Conservation (phyloP, 345 rosid genomes). For the Salix caprea region DNA sequence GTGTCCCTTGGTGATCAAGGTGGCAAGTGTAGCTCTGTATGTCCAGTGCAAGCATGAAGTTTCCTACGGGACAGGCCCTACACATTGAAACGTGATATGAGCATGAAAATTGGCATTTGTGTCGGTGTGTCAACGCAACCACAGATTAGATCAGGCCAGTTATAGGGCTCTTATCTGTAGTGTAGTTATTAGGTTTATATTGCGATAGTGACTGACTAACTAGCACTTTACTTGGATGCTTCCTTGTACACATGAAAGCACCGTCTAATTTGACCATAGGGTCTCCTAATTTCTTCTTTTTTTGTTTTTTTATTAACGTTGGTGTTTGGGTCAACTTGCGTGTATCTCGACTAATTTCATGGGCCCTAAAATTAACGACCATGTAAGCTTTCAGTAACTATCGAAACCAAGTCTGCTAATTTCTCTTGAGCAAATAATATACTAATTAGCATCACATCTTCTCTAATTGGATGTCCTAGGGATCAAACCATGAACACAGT, state of each 20-base stretch:
- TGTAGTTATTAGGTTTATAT: not conserved
- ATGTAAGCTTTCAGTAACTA: too few species aligned
- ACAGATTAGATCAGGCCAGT: not conserved
- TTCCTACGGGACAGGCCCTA: not conserved
- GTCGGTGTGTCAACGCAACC: constrained; percentile 16
- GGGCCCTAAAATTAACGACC: accelerated
- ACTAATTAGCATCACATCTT: too few species aligned
- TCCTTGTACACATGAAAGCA: too few species aligned
- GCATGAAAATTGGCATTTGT: constrained; percentile 1
- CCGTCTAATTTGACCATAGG: too few species aligned
- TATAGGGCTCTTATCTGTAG: not conserved
- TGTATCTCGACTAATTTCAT: too few species aligned
- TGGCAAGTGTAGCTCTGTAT: not conserved
- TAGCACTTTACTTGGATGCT: not conserved
- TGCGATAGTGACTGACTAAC: not conserved
- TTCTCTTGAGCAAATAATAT: too few species aligned
- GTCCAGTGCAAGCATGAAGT: not conserved
- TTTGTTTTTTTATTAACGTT: too few species aligned
- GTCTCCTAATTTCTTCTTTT: too few species aligned
- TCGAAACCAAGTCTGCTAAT: too few species aligned
- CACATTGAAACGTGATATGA: not conserved
- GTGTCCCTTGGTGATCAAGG: not conserved
- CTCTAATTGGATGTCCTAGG: too few species aligned
- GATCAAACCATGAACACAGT: too few species aligned
- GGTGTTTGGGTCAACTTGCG: too few species aligned